Base-by-base conservation (phyloP, 306 rosid species). In the Biancaea sappan region DNA sequence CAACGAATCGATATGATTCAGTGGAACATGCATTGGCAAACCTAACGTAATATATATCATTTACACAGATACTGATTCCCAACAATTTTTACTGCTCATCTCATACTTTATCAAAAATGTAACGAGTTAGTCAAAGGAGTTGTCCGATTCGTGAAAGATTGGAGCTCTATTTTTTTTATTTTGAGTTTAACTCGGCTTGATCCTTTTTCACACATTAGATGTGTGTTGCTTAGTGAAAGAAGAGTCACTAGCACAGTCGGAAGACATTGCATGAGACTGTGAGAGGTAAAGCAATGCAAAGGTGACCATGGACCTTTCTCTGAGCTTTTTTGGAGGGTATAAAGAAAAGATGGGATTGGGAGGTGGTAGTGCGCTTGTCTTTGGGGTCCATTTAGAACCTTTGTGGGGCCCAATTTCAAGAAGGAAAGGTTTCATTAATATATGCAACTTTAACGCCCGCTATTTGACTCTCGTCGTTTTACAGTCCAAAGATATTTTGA, bases 381-480 rank as follows among this genome's bases (percentile, higher is more conserved):
- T 34, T 16, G 61, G 53, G 64, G 47, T 40, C 78, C 77, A 76
- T 46, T 24, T 31, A 29, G 72, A 69, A 69, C 85, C 80, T 85
- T 81, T 64, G 84, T 69, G 85, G 82, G 82, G 88, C 66, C 82
- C 72, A 66, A 13, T n/a, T 56, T 56, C 56, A 26, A 25, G 53
- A 41, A 66, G 41, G 61, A 77, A 72, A 37, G 72, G 75, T 77
- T 81, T 25, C 41, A 69, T 74, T 79, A n/a, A n/a, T n/a, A 19
- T 69, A 6, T 74, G 78, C 82, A 76, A 69, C 86, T 85, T 83
- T 85, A 79, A 81, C 80, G 79, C 76, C 8, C 67, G 19, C 28
- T 54, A 61, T 62, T 77, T 79, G 80, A 77, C 87, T 62, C 73
- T 29, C 74, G 82, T 83, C 82, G 60, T 80, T 79, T 80, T 43